Base-by-base conservation (phyloP, 208 protist genomes). In the Wallacemonas sp. region DNA sequence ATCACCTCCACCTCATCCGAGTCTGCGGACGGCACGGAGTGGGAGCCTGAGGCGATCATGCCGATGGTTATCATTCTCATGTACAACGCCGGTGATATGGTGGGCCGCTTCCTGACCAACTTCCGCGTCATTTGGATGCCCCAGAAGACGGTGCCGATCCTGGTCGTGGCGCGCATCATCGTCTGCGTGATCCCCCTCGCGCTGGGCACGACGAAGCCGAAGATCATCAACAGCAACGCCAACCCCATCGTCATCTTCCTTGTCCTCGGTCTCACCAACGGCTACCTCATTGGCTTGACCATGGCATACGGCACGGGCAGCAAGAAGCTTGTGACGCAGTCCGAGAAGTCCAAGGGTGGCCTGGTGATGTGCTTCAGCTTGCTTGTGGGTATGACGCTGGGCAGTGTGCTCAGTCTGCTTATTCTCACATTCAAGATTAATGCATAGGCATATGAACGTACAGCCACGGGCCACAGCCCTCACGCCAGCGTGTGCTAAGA, bases 181-280 rank as follows among this genome's bases (percentile, higher is more conserved):
- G 71, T 48, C 12, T 72, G 66, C 55, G 63, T 76, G 11, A 73
- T 81, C 23, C 75, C 75, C 21, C 75, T 81, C 11, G 71, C 54
- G 11, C 71, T 81, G 4, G 75, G 75, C 33, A 56, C 71, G 3
- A 57, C 55, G 44, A 58, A 61, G 41, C 67, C 68, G 11, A 68
- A 65, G 65, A 47, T 76, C 8, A 81, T 81, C 47, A 73, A 81
- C 65, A 72, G 64, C 23, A 60, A 81, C 43, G 75, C 57, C 21
- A 76, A 76, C 55, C 75, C 75, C 14, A 81, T 81, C 41, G 58
- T 76, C 16, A 61, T 81, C 5, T 76, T 81, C 27, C 39, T 81
- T 1, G 32, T 81, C 32, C 70, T 81, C 14, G 75, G 75, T 1
- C 29, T 69, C 26, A 72, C 75, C 14, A 75, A 75, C 54, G 75